Percentiles rank a stretch among this genome's conserved stretches.
These are phyloP conservation scores for Moesziomyces sp. DNA, from an alignment of 1,284 basidiomycete species.

Conservation along the genomic window DNA sequence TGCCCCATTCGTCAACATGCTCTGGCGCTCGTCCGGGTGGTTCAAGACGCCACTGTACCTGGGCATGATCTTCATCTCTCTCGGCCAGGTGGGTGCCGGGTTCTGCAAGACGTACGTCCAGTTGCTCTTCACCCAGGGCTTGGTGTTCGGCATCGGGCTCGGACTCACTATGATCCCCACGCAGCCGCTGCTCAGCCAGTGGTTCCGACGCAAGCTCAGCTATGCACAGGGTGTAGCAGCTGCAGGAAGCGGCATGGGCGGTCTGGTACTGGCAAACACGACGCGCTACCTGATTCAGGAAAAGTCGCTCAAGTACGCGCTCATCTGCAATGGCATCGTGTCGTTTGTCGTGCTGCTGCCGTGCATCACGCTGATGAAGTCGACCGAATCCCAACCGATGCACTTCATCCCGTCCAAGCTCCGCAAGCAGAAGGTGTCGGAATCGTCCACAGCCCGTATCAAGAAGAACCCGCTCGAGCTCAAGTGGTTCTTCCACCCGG, in stretches of 20 bases:
- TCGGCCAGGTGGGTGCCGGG: slow-evolving; percentile 47
- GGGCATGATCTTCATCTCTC: slow-evolving; percentile 55
- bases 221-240: slow-evolving; percentile 31
- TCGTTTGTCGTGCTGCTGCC: slow-evolving; percentile 67
- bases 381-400: slow-evolving; percentile 34
- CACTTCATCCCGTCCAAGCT: slow-evolving; percentile 13
- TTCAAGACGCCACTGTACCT: slow-evolving; percentile 67
- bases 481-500: slow-evolving; percentile 59
- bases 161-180: slow-evolving; percentile 54
- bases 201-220: slow-evolving; percentile 34
- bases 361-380: slow-evolving; percentile 65
- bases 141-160: slow-evolving; percentile 53
- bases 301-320: slow-evolving; percentile 49
- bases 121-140: slow-evolving; percentile 53
- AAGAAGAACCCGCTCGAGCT: slow-evolving; percentile 53
- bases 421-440: slow-evolving; percentile 13
- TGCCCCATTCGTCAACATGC: slow-evolving; percentile 68
- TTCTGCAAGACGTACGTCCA: slow-evolving; percentile 47
- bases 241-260: slow-evolving; percentile 33
- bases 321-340: slow-evolving; percentile 65
- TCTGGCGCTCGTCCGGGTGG: slow-evolving; percentile 59
- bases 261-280: slow-evolving; percentile 39
- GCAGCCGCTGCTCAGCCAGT: slow-evolving; percentile 40
- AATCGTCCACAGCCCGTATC: slow-evolving; percentile 44
- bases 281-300: slow-evolving; percentile 37